Conservation (phyloP, 192 early-diverging fungal genomes). For the Allomyces javanicus region DNA sequence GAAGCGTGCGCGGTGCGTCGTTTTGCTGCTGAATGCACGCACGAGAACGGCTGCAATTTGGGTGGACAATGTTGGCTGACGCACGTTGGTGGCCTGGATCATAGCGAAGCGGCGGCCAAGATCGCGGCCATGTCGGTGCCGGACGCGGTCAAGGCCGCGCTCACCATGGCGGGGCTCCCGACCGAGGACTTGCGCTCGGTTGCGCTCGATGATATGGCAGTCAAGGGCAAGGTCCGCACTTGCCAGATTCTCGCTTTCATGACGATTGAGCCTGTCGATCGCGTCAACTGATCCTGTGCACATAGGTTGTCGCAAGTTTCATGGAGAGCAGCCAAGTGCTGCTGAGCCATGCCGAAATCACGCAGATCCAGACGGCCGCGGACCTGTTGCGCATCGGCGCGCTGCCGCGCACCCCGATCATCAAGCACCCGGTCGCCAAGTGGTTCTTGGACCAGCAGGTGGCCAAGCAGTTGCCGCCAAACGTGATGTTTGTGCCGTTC, state of each 20-base stretch:
- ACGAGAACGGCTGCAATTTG: too few relatives aligned
- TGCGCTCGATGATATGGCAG: not conserved
- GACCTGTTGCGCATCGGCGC: not conserved
- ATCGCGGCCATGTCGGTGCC: not conserved
- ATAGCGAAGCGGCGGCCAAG: too few relatives aligned
- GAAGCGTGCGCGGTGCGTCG: too few relatives aligned
- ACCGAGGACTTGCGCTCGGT: not conserved
- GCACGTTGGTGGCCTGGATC: too few relatives aligned
- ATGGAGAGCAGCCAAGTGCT: not conserved
- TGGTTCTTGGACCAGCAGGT: not conserved
- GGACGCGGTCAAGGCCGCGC: not conserved
- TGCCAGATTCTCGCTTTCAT: not conserved
- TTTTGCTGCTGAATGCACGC: too few relatives aligned
- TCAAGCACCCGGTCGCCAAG: not conserved
- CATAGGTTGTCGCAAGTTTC: not conserved
- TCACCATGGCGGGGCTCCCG: not conserved
- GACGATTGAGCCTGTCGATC: not conserved
- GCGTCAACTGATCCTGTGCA: not conserved
- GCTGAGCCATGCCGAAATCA: not conserved
- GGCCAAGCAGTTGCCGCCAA: not conserved
- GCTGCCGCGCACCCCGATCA: not conserved
- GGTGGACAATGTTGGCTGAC: too few relatives aligned
- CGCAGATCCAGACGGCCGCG: not conserved
- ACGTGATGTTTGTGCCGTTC: not conserved
- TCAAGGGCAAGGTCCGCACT: not conserved